Percentiles rank a stretch among this genome's conserved stretches.
phyloP scores from a whole-genome alignment of 1,284 basidiomycete genomes.

The Lignosus rhinocerotis region DNA sequence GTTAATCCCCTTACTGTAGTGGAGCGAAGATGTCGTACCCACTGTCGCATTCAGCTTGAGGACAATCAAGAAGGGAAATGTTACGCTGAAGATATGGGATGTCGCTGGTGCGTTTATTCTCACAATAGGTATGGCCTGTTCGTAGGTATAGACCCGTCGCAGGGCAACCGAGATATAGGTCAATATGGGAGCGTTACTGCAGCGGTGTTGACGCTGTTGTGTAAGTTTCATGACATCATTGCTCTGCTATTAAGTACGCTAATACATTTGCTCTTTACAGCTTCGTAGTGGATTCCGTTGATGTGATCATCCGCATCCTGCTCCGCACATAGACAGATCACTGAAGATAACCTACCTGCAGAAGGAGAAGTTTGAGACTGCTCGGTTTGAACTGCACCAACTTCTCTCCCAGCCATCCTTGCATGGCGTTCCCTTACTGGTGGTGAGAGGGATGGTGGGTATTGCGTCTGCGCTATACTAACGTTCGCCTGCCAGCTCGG shows the following conservation, averaged over 20 bases:
- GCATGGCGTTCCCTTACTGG: conserved; percentile 82
- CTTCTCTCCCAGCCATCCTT: conserved; percentile 77
- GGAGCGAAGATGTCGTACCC: conserved; percentile 92
- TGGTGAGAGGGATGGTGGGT: conserved; percentile 49
- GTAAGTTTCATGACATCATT: conserved; percentile 48
- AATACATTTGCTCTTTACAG: conserved; percentile 41
- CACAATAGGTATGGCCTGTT: neutral
- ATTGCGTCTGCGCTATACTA: conserved; percentile 1
- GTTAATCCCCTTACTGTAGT: conserved; percentile 41
- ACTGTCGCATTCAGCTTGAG: conserved; percentile 92
- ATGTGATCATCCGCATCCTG: conserved; percentile 51
- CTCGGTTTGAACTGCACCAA: conserved; percentile 88
- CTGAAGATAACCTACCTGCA: conserved; percentile 30
- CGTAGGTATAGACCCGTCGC: conserved; percentile 10
- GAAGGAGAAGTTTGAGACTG: conserved; percentile 83
- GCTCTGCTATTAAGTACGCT: conserved; percentile 6
- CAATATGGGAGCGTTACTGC: conserved; percentile 96
- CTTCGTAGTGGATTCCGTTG: conserved; percentile 89
- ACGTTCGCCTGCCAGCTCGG: conserved; percentile 57
- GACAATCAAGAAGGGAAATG: conserved; percentile 84
- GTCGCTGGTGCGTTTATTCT: conserved; percentile 63
- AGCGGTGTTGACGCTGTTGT: conserved; percentile 93
- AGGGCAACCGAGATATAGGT: conserved; percentile 93
- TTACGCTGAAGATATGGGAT: conserved; percentile 94
- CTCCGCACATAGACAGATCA: neutral